These are phyloP conservation scores for Pueraria montana DNA, from an alignment of 306 rosid species.

Conservation along the genomic window DNA sequence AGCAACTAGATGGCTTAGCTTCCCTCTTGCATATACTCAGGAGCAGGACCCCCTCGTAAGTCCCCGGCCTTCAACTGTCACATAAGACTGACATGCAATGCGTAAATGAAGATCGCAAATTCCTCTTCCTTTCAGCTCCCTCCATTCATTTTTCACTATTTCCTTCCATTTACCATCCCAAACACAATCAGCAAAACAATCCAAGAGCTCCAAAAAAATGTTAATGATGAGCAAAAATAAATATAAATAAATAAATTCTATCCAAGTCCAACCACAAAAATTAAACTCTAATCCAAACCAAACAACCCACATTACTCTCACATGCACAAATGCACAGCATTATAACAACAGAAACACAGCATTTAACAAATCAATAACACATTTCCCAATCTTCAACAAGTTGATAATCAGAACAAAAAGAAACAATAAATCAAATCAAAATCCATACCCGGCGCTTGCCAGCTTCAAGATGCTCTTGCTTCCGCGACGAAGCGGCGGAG, in stretches of 20 bases:
- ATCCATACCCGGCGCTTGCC: conserved; percentile 91
- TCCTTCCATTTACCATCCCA: conserved; percentile 27
- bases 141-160: not conserved
- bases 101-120: not conserved
- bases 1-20: conserved; percentile 29
- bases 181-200: conserved; percentile 14
- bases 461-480: conserved; percentile 92
- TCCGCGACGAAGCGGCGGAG: conserved; percentile 71
- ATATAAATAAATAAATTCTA: not conserved
- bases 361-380: conserved; percentile 30
- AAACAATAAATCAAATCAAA: not conserved
- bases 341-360: conserved; percentile 5
- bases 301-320: conserved; percentile 37
- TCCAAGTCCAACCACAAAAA: not conserved
- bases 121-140: conserved; percentile 25
- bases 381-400: conserved; percentile 19
- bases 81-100: not conserved
- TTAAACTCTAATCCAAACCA: not conserved
- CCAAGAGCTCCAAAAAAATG: conserved; percentile 12
- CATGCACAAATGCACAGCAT: conserved; percentile 21
- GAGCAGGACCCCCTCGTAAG: not conserved
- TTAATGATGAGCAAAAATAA: not conserved
- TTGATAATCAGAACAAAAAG: not conserved
- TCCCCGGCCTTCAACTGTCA: not conserved
- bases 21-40: conserved; percentile 12